Conservation (phyloP, 2,329 filamentous ascomycete species). For the Aspergillus melleus region DNA sequence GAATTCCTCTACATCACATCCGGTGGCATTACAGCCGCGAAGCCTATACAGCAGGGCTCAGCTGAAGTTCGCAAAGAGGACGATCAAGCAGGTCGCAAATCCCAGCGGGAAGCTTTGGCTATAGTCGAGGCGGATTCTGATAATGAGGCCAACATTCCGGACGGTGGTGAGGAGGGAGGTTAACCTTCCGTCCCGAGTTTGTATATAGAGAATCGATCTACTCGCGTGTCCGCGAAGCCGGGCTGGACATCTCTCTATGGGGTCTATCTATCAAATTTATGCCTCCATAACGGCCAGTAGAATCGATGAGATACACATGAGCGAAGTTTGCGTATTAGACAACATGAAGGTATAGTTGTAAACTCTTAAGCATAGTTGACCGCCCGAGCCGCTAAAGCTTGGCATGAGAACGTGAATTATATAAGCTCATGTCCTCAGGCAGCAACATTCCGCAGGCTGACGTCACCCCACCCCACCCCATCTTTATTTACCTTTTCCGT, state of each 20-base stretch:
- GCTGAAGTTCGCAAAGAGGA: constrained; percentile 6
- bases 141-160: constrained; percentile 23
- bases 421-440: not conserved
- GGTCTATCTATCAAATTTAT: no score
- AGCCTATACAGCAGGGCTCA: constrained; percentile 29
- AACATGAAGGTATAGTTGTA: no score
- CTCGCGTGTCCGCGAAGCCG: no score
- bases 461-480: not conserved
- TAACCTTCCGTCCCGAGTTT: constrained; percentile 3
- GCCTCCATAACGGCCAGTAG: no score
- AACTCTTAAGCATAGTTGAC: no score
- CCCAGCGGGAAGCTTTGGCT: constrained; percentile 32
- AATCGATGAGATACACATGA: no score
- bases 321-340: no score
- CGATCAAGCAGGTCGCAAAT: constrained; percentile 18
- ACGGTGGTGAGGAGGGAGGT: constrained; percentile 24
- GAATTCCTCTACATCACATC: constrained; percentile 76
- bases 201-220: not conserved
- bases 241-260: no score
- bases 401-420: no score
- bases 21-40: constrained; percentile 63
- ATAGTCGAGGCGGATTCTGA: constrained; percentile 34
- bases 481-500: not conserved
- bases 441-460: not conserved
- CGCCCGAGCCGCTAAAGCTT: no score